Percentiles rank a stretch among this genome's conserved stretches.
Conservation (phyloP, 1,284 basidiomycete species). For the Malassezia equina region DNA sequence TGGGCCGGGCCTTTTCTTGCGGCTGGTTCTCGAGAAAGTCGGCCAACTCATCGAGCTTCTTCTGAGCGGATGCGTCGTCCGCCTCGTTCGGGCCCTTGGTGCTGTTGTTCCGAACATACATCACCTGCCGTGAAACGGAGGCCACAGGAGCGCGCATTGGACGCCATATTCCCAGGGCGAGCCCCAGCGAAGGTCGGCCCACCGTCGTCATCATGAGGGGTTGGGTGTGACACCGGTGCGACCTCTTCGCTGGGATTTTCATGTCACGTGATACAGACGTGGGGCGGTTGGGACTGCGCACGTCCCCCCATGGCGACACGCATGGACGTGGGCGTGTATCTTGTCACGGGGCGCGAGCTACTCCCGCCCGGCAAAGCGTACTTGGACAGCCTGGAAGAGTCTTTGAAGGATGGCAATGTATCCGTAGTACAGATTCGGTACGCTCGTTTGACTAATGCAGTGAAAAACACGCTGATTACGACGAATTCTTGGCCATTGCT, state of each 20-base stretch:
- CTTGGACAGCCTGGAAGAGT: constrained; percentile 64
- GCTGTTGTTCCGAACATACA: neutral
- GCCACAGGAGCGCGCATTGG: neutral
- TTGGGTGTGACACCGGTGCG: neutral
- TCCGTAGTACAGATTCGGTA: constrained; percentile 63
- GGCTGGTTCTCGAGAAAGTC: constrained; percentile 17
- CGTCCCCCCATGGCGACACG: neutral
- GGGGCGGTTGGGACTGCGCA: neutral
- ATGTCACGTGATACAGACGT: neutral
- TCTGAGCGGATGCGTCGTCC: constrained; percentile 3
- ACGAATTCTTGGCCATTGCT: constrained; percentile 67
- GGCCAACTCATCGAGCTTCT: constrained; percentile 16
- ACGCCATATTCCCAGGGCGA: neutral
- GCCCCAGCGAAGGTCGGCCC: neutral
- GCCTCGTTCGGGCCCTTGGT: neutral
- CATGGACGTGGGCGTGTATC: constrained; percentile 45
- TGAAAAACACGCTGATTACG: constrained; percentile 29
- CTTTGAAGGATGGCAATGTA: constrained; percentile 74
- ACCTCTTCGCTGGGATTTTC: neutral
- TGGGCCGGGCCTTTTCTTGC: neutral
- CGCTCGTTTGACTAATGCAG: neutral
- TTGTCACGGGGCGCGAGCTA: constrained; percentile 72
- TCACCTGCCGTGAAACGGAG: neutral
- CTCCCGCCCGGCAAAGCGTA: constrained; percentile 64
- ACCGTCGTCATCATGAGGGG: neutral